Conservation (phyloP, 2,329 filamentous ascomycete species). For the Verticillium alfalfae region DNA sequence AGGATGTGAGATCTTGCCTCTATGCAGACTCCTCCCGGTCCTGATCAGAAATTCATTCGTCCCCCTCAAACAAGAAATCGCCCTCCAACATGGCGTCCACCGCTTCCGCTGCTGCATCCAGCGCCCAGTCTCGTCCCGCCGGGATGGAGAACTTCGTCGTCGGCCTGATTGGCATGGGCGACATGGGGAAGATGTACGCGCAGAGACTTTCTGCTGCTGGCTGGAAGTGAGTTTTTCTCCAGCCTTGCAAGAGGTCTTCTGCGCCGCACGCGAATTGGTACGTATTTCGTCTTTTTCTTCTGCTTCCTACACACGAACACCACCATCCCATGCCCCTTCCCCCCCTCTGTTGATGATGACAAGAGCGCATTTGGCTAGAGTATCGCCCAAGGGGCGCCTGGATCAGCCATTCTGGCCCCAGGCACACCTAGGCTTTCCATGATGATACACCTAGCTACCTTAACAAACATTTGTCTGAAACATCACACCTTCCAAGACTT, state of each 20-base stretch:
- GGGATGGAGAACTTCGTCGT: conserved; percentile 68
- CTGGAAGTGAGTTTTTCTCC: conserved; percentile 68
- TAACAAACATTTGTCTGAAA: conserved; percentile 76
- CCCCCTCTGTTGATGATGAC: conserved; percentile 71
- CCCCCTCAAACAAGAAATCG: not conserved
- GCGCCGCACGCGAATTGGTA: conserved; percentile 23
- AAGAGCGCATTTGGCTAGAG: conserved; percentile 99
- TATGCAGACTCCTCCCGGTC: conserved; percentile 7
- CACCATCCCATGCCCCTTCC: conserved; percentile 1
- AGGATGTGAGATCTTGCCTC: conserved; percentile 12
- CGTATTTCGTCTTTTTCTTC: conserved; percentile 17
- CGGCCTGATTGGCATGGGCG: conserved; percentile 97
- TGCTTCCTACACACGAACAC: not conserved
- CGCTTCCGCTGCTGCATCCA: conserved; percentile 5
- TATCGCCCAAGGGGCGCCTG: conserved; percentile 62
- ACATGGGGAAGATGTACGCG: conserved; percentile 99
- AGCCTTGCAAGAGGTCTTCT: conserved; percentile 4
- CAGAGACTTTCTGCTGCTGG: conserved; percentile 81
- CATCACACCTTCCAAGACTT: conserved; percentile 11
- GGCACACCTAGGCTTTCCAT: conserved; percentile 67
- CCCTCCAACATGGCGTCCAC: conserved; percentile 8
- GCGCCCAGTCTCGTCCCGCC: conserved; percentile 21
- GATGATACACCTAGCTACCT: conserved; percentile 99
- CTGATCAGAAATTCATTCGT: not conserved
- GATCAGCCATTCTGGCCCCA: conserved; percentile 71